Conservation (phyloP, 1,284 basidiomycete species). For the Irpex lacteus region DNA sequence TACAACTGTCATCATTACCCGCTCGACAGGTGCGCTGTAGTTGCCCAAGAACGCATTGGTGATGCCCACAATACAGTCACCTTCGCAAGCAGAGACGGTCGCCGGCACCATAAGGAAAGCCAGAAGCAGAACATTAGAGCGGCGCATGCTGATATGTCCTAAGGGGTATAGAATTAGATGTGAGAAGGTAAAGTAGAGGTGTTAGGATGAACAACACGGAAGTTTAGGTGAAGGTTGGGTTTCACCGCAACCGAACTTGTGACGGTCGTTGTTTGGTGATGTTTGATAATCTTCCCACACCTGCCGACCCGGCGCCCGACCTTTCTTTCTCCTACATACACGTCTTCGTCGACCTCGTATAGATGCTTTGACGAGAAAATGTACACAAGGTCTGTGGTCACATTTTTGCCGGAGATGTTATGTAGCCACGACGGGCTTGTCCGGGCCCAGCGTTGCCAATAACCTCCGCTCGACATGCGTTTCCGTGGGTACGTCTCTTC, state of each 20-base stretch:
- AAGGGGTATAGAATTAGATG: neutral
- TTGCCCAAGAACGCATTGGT: constrained; percentile 53
- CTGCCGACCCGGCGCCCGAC: no score
- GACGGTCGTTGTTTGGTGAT: neutral
- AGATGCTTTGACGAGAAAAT: no score
- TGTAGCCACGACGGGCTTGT: neutral
- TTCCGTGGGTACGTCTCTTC: neutral
- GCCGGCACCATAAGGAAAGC: constrained; percentile 27
- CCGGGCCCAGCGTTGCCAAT: neutral
- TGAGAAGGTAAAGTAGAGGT: neutral
- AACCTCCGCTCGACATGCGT: neutral
- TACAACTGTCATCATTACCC: constrained; percentile 39
- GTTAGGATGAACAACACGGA: neutral
- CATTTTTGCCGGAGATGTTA: neutral
- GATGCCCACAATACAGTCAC: constrained; percentile 58
- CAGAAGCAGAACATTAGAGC: constrained; percentile 19
- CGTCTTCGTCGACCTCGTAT: no score
- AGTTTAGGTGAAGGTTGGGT: neutral
- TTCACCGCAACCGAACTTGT: neutral
- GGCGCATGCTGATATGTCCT: constrained; percentile 15
- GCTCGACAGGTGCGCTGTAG: constrained; percentile 41
- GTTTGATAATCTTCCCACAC: neutral
- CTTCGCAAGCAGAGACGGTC: constrained; percentile 60
- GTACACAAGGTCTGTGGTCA: no score
- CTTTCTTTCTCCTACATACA: no score